Conservation (phyloP, 2,329 filamentous ascomycete genomes). For the Plenodomus biglobosus region DNA sequence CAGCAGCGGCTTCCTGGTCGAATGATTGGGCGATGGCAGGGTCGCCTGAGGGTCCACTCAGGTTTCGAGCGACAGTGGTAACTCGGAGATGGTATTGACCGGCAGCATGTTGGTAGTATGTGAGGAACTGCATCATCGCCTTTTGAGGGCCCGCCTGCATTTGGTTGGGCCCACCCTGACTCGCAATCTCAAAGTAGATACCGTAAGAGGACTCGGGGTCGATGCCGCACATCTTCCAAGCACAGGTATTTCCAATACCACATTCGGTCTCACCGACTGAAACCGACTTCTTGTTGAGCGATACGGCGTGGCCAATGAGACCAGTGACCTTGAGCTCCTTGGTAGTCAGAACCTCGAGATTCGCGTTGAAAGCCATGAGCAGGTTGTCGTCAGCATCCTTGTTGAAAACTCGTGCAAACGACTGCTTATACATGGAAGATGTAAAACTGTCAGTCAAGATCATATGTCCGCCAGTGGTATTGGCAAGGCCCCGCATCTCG, state of each 20-base stretch:
- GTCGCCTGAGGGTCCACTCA: slow-evolving; percentile 92
- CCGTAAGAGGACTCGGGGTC: slow-evolving; percentile 92
- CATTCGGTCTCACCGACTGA: slow-evolving; percentile 98
- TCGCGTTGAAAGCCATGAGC: slow-evolving; percentile 97
- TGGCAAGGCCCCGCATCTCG: slow-evolving; percentile 97
- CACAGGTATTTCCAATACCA: slow-evolving; percentile 96
- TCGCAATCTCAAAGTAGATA: slow-evolving; percentile 96
- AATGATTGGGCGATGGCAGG: slow-evolving; percentile 95
- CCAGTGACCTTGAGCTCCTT: slow-evolving; percentile 98
- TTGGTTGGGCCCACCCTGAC: slow-evolving; percentile 81
- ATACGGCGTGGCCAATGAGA: slow-evolving; percentile 93
- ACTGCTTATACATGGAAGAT: slow-evolving; percentile 99
- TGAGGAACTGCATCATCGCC: slow-evolving; percentile 97
- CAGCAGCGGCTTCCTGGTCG: slow-evolving; percentile 95
- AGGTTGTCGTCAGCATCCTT: slow-evolving; percentile 95
- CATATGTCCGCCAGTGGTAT: slow-evolving; percentile 97
- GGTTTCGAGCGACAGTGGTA: slow-evolving; percentile 85
- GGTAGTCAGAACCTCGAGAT: slow-evolving; percentile 91
- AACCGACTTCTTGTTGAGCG: slow-evolving; percentile 95
- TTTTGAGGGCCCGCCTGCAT: slow-evolving; percentile 87
- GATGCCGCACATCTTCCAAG: slow-evolving; percentile 99
- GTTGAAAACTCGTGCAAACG: slow-evolving; percentile 94
- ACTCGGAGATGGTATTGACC: slow-evolving; percentile 96
- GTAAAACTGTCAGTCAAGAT: slow-evolving; percentile 98
- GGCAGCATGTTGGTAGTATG: slow-evolving; percentile 96